Base-by-base conservation (phyloP, 768 basidiomycete genomes). In the Candolleomyces efflorescens region DNA sequence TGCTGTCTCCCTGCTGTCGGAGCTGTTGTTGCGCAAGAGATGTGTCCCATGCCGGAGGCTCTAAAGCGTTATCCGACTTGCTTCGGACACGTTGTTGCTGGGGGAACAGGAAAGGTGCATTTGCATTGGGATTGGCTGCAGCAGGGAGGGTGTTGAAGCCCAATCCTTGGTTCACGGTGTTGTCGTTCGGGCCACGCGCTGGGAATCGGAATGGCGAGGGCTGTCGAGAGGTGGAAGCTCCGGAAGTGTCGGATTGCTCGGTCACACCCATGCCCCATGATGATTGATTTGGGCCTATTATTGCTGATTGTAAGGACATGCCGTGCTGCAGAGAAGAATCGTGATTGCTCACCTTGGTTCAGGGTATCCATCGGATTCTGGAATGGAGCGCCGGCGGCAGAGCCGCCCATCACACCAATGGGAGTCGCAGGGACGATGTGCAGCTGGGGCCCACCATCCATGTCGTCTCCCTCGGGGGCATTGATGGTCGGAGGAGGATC, bases 391-490 rank as follows among this genome's bases (percentile, higher is more conserved):
- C 60, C 57, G 22, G 74, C 67, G 58, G 73, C 71, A 38, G 73
- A 73, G 24, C 73, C 78, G 37, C 74, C 84, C 20, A 82, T 85
- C 45, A 84, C 86, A 59, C 81, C 82, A 55, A 93, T 78, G 7
- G 91, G 91, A 3, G 91, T 93, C 20, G 90, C 89, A 43, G 91
- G 91, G 6, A 92, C 89, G 60, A 93, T 86, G 65, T 90, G 83
- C 59, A 93, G 78, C 53, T 80, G 81, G 0, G 87, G 89, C 0
- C 86, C 84, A 17, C 73, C 71, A 9, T 72, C 70, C 55, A 72
- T 70, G 26, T 74, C 56, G 47, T 59, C 60, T 46, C 60, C 59
- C 73, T 78, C 45, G 78, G 85, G 38, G 67, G 73, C 66, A 47
- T 67, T 76, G 78, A 79, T 71, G 20, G 75, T 72, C 9, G 73